phyloP scores from a whole-genome alignment of 225 moss, liverwort and hornwort genomes.

The Thuidium tamariscinum region DNA sequence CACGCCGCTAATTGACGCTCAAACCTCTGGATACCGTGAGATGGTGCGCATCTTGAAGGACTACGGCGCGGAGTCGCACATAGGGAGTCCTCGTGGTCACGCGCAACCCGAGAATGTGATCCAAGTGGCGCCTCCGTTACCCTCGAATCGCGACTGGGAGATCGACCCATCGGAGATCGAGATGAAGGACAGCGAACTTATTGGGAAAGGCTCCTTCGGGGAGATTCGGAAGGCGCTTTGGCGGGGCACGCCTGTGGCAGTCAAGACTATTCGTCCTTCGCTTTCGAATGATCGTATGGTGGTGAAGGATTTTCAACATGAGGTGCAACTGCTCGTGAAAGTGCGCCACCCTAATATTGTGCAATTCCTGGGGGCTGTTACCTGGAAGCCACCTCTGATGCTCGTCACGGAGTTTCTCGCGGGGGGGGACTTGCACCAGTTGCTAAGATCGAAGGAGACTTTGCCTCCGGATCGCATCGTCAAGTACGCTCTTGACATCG shows the following conservation, averaged over 20 bases:
- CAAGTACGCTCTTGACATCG: conserved; percentile 67
- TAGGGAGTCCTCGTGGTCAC: conserved; percentile 21
- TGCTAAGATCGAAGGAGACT: conserved; percentile 21
- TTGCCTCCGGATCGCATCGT: conserved; percentile 22
- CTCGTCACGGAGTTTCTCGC: conserved; percentile 77
- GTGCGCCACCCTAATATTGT: conserved; percentile 85
- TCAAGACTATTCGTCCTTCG: conserved; percentile 72
- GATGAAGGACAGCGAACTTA: conserved; percentile 33
- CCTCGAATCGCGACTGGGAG: conserved; percentile 63
- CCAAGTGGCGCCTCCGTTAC: conserved; percentile 39
- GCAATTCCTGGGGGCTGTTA: conserved; percentile 83
- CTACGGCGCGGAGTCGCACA: conserved; percentile 25
- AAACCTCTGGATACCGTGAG: conserved; percentile 17
- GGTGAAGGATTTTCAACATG: conserved; percentile 72
- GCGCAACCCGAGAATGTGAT: conserved; percentile 3
- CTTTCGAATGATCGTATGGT: conserved; percentile 72
- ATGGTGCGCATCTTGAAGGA: conserved; percentile 41
- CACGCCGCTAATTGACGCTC: conserved; percentile 50
- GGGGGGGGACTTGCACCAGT: conserved; percentile 65
- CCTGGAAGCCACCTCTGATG: conserved; percentile 59
- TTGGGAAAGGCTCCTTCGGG: conserved; percentile 90
- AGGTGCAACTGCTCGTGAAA: conserved; percentile 80
- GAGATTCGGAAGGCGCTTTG: conserved; percentile 69
- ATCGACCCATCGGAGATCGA: conserved; percentile 55
- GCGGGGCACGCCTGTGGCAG: conserved; percentile 84